Conservation (phyloP, 306 rosid genomes). For the Arachis stenosperma region DNA sequence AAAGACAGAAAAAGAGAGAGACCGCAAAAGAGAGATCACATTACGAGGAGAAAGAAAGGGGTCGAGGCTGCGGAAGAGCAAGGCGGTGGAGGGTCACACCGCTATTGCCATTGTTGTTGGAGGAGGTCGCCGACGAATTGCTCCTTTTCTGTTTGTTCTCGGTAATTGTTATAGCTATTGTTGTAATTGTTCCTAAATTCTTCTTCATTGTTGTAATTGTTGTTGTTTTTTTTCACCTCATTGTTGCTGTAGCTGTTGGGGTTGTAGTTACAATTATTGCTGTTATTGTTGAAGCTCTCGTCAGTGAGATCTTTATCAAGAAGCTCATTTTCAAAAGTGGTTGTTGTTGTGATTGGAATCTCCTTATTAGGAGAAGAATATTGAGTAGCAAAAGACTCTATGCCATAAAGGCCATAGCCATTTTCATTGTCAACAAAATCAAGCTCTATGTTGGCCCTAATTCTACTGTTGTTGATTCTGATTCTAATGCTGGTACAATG, state of each 20-base stretch:
- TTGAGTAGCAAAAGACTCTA: slow-evolving; percentile 20
- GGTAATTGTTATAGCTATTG: slow-evolving; percentile 27
- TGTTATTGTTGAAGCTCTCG: slow-evolving; percentile 39
- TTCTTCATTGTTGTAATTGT: slow-evolving; percentile 30
- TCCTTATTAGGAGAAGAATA: slow-evolving; percentile 40
- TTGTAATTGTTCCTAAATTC: slow-evolving; percentile 27
- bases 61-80: too few species aligned
- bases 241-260: slow-evolving; percentile 13
- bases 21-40: too few species aligned
- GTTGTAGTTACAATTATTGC: slow-evolving; percentile 35
- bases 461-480: slow-evolving; percentile 15
- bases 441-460: slow-evolving; percentile 42
- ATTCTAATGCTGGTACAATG: slow-evolving; percentile 26
- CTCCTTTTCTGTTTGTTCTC: background rate
- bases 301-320: slow-evolving; percentile 41
- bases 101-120: too few species aligned
- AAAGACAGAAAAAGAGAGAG: too few species aligned
- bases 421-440: slow-evolving; percentile 45
- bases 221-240: background rate
- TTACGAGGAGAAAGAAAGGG: too few species aligned
- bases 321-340: slow-evolving; percentile 47
- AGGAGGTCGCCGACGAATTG: too few species aligned
- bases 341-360: slow-evolving; percentile 44
- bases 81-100: too few species aligned
- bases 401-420: slow-evolving; percentile 65